A percentile compares a stretch with the other conserved stretches of the same genome.
Conservation (phyloP, 1,284 basidiomycete genomes). For the Cryptococcus wingfieldii region DNA sequence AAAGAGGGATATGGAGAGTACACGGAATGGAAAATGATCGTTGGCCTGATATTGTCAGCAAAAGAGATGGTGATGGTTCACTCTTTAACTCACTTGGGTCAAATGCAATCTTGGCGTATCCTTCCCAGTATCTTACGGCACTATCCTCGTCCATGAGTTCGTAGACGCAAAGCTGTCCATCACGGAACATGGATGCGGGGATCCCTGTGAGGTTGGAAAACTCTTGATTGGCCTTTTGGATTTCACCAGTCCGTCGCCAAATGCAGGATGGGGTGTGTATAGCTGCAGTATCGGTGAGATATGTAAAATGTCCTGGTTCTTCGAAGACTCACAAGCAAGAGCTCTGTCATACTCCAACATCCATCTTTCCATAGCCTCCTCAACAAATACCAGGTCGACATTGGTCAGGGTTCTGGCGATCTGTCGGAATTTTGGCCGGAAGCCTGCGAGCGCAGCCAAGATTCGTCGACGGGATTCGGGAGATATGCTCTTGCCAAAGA, state of each 20-base stretch:
- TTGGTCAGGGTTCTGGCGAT: slow-evolving; percentile 86
- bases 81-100: slow-evolving; percentile 59
- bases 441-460: slow-evolving; percentile 62
- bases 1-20: slow-evolving; percentile 68
- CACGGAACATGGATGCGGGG: slow-evolving; percentile 32
- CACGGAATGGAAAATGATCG: slow-evolving; percentile 85
- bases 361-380: slow-evolving; percentile 93
- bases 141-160: slow-evolving; percentile 95
- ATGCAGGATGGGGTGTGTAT: slow-evolving; percentile 96
- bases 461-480: slow-evolving; percentile 86
- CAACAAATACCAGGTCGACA: slow-evolving; percentile 95
- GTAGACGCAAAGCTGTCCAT: slow-evolving; percentile 89
- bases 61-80: not conserved
- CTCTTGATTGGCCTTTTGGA: slow-evolving; percentile 95
- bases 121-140: slow-evolving; percentile 90
- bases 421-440: slow-evolving; percentile 88
- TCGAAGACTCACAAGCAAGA: slow-evolving; percentile 59
- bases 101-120: slow-evolving; percentile 89
- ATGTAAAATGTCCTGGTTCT: not conserved
- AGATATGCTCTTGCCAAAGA: slow-evolving; percentile 54
- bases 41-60: slow-evolving; percentile 21
- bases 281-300: slow-evolving; percentile 46
- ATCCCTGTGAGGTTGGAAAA: slow-evolving; percentile 43
- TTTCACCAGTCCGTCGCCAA: slow-evolving; percentile 95
- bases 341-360: slow-evolving; percentile 94